Evolutionary conservation across 192 early-diverging fungal genomes (phyloP).

Genomic region (Coemansia brasiliensis): DNA sequence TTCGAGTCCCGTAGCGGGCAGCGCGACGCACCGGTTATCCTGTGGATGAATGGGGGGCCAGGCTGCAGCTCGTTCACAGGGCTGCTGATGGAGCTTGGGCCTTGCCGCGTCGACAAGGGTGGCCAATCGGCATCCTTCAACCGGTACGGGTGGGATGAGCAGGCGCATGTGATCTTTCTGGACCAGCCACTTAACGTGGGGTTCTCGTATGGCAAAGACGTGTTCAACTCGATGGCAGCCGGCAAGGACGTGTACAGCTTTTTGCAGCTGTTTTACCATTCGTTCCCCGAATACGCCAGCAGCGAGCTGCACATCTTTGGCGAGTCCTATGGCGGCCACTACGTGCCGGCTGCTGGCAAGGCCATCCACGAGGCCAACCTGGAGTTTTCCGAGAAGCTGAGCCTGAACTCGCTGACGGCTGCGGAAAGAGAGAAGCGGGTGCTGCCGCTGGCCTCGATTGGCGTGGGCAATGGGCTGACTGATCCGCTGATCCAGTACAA

Average conservation of each 20-base stretch:
- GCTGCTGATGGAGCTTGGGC: constrained; percentile 81
- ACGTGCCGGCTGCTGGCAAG: constrained; percentile 85
- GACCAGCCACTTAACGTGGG: constrained; percentile 93
- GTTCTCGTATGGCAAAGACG: constrained; percentile 79
- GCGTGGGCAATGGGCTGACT: constrained; percentile 91
- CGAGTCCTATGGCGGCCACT: constrained; percentile 89
- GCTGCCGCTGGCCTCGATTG: constrained; percentile 73
- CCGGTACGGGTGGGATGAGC: constrained; percentile 84
- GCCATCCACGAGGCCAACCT: constrained; percentile 81
- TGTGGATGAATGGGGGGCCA: constrained; percentile 85
- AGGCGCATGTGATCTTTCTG: constrained; percentile 83
- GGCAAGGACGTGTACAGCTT: constrained; percentile 90
- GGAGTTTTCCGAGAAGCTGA: constrained; percentile 35
- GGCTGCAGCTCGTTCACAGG: constrained; percentile 81
- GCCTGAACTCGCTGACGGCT: constrained; percentile 14
- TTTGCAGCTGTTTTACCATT: constrained; percentile 86
- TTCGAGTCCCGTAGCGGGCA: constrained; percentile 83
- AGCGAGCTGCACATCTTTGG: constrained; percentile 87
- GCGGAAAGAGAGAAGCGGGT: constrained; percentile 52
- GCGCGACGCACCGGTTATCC: constrained; percentile 69
- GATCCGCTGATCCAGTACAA: constrained; percentile 88
- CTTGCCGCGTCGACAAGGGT: constrained; percentile 79
- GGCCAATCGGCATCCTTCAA: constrained; percentile 70
- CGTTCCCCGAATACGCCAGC: constrained; percentile 78
- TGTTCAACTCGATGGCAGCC: constrained; percentile 70